These are phyloP conservation scores for Geum urbanum DNA, from an alignment of 306 rosid genomes.

Conservation along the genomic window DNA sequence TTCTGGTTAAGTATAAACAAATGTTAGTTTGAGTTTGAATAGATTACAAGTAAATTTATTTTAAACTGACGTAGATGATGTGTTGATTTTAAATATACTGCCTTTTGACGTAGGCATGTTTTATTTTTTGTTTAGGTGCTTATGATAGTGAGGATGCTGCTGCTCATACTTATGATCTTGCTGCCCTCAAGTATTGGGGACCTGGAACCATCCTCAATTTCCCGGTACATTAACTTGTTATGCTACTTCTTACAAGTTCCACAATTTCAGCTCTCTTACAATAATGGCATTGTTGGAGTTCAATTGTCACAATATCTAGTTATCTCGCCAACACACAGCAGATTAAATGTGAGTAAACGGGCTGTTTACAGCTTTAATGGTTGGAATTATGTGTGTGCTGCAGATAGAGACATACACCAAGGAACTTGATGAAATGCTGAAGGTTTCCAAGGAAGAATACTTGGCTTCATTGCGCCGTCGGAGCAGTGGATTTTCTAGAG, in stretches of 20 bases:
- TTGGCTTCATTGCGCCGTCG: conserved; percentile 68
- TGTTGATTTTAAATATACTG: background rate
- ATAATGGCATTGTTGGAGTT: background rate
- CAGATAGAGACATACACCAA: conserved; percentile 62
- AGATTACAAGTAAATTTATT: conserved; percentile 6
- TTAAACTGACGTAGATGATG: conserved; percentile 5
- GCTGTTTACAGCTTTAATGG: background rate
- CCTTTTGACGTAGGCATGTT: background rate
- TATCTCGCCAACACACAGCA: background rate
- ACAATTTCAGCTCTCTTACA: background rate
- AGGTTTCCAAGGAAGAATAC: conserved; percentile 63
- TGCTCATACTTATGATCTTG: conserved; percentile 89
- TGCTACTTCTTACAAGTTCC: background rate
- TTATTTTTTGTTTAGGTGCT: conserved; percentile 51
- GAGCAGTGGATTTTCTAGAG: conserved; percentile 92
- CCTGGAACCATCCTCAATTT: conserved; percentile 65
- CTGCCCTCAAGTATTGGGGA: conserved; percentile 97
- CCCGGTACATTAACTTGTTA: conserved; percentile 43
- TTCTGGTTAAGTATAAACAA: background rate
- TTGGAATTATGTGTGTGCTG: background rate
- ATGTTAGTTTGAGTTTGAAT: background rate
- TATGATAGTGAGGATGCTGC: conserved; percentile 87
- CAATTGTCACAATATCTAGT: background rate
- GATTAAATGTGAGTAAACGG: background rate
- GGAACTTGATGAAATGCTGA: conserved; percentile 71